Conservation (phyloP, 768 basidiomycete species). For the Lactifluus volemus region DNA sequence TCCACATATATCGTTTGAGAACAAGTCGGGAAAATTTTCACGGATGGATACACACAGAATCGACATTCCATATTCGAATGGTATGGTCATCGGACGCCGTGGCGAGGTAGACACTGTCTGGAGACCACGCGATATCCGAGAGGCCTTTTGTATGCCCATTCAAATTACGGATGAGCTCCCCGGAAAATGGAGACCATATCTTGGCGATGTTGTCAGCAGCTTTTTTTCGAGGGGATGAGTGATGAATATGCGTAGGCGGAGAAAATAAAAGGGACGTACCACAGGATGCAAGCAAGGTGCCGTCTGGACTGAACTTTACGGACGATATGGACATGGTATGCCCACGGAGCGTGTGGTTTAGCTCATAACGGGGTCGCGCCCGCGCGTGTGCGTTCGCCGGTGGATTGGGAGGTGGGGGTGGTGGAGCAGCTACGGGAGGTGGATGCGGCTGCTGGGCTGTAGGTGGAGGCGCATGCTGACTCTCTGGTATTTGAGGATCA, state of each 20-base stretch:
- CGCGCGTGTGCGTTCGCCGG: conserved; percentile 28
- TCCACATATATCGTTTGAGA: not conserved
- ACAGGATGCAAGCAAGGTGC: conserved; percentile 76
- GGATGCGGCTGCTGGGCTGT: conserved; percentile 29
- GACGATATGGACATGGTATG: conserved; percentile 82
- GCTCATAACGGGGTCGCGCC: conserved; percentile 55
- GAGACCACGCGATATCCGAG: conserved; percentile 85
- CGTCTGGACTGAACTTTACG: conserved; percentile 88
- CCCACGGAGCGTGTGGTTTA: conserved; percentile 58
- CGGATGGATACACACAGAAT: conserved; percentile 43
- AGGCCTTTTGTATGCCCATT: conserved; percentile 74
- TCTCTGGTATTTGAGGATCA: conserved; percentile 67
- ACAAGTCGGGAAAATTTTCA: not conserved
- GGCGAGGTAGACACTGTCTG: conserved; percentile 73
- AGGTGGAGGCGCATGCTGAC: conserved; percentile 37
- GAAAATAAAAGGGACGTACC: conserved; percentile 38
- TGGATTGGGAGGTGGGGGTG: conserved; percentile 1
- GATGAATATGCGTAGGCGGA: not conserved
- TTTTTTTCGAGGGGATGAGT: conserved; percentile 30
- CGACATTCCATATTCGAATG: conserved; percentile 83
- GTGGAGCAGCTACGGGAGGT: conserved; percentile 14
- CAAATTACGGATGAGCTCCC: conserved; percentile 66
- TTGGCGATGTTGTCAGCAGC: conserved; percentile 74
- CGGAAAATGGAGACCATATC: conserved; percentile 76
- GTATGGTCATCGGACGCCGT: conserved; percentile 91